Conservation (phyloP, 305 asterid species). For the Salvia sclarea region DNA sequence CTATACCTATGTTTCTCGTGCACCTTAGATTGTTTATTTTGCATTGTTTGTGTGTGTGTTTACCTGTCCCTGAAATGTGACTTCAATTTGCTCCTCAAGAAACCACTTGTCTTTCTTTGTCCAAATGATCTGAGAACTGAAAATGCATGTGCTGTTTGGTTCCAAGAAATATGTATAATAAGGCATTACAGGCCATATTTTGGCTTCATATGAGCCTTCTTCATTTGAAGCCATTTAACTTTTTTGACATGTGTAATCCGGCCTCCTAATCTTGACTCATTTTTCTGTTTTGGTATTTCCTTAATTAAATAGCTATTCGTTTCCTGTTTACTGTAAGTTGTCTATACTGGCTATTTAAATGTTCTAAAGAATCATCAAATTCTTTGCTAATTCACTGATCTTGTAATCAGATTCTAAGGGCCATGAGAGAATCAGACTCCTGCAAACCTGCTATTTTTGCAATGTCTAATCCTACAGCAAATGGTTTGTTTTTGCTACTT, state of each 20-base stretch:
- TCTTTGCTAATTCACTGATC: conserved; percentile 36
- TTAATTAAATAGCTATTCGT: conserved; percentile 11
- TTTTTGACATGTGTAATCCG: neutral
- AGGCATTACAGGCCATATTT: neutral
- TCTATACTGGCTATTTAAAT: conserved; percentile 13
- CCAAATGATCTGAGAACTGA: conserved; percentile 1
- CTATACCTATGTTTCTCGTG: conserved; percentile 22
- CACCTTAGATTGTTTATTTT: conserved; percentile 10
- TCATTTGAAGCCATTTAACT: neutral
- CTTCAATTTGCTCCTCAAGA: conserved; percentile 14
- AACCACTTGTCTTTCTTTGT: conserved; percentile 14
- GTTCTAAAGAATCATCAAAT: conserved; percentile 4
- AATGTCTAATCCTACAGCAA: conserved; percentile 96
- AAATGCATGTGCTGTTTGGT: neutral
- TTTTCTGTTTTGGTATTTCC: conserved; percentile 9
- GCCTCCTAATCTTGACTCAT: conserved; percentile 7
- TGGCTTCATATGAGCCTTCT: neutral
- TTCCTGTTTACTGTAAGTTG: neutral
- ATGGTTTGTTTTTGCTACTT: conserved; percentile 57
- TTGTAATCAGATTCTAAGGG: conserved; percentile 77
- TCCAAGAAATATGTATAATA: conserved; percentile 1
- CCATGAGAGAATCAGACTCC: conserved; percentile 89
- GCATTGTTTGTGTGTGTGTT: neutral
- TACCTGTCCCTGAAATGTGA: neutral
- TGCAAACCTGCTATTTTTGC: conserved; percentile 92